Conservation (phyloP, 2,329 filamentous ascomycete species). For the Macrophomina pseudophaseolina region DNA sequence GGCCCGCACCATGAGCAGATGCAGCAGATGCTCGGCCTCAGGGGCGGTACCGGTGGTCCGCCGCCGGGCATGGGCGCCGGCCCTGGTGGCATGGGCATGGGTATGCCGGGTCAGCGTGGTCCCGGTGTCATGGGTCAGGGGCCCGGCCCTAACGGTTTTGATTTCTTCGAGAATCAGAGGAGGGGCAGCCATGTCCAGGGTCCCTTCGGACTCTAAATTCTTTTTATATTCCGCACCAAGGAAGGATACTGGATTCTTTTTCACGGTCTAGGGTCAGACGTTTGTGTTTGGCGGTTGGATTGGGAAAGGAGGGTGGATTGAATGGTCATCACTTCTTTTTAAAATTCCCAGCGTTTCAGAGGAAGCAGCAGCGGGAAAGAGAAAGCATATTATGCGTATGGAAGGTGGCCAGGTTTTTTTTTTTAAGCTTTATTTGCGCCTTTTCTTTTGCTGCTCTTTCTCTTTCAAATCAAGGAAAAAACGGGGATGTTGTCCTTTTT, state of each 20-base stretch:
- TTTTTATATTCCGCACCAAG: too few species aligned
- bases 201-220: slow-evolving; percentile 12
- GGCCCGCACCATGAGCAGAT: slow-evolving; percentile 11
- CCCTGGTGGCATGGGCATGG: slow-evolving; percentile 14
- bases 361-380: too few species aligned
- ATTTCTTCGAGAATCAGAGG: slow-evolving; percentile 23
- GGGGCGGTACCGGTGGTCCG: slow-evolving; percentile 18
- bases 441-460: neutral
- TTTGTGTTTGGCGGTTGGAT: neutral
- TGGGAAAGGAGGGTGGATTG: neutral
- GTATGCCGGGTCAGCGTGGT: slow-evolving; percentile 1
- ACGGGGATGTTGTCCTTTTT: neutral
- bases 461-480: slow-evolving; percentile 3
- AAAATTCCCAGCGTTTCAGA: neutral
- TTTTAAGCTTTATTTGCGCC: neutral
- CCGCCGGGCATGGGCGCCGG: slow-evolving; percentile 19
- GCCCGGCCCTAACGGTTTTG: slow-evolving; percentile 1
- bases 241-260: too few species aligned
- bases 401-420: neutral
- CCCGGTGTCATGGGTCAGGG: slow-evolving; percentile 3
- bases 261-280: too few species aligned
- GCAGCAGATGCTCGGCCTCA: slow-evolving; percentile 19
- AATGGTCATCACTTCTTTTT: slow-evolving; percentile 1
- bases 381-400: neutral
- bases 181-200: slow-evolving; percentile 20